A percentile compares a stretch with the other conserved stretches of the same genome.
Conservation (phyloP, 108 stramenopile genomes). For the Cyclotella baltica region DNA sequence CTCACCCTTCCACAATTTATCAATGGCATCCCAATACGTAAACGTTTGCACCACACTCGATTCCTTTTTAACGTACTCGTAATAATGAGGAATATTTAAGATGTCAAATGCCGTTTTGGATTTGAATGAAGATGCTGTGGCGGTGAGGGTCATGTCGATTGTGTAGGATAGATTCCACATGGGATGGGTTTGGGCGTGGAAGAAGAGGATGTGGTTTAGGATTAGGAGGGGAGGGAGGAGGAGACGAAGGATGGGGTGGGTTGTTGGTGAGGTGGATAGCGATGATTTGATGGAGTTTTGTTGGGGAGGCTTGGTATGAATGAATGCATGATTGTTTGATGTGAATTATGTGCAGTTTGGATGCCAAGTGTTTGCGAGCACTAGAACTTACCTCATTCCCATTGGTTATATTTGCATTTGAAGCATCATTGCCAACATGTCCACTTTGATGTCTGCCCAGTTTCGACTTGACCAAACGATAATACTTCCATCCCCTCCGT, state of each 20-base stretch:
- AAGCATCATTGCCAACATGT: too few relatives aligned
- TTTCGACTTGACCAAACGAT: background rate
- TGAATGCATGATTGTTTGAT: too few relatives aligned
- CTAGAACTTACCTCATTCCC: too few relatives aligned
- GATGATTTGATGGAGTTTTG: conserved; percentile 26
- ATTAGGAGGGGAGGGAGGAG: conserved; percentile 63
- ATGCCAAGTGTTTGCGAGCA: too few relatives aligned
- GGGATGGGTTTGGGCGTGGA: conserved; percentile 70
- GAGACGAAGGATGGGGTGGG: conserved; percentile 41
- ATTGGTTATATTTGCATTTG: too few relatives aligned
- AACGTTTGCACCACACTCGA: conserved; percentile 72
- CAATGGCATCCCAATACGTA: conserved; percentile 84
- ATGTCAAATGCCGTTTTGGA: conserved; percentile 55
- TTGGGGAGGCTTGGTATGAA: too few relatives aligned
- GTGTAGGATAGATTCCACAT: conserved; percentile 79
- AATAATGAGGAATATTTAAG: conserved; percentile 57
- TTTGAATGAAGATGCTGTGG: conserved; percentile 65
- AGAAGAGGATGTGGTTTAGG: conserved; percentile 67
- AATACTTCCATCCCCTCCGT: background rate
- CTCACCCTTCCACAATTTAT: conserved; percentile 79
- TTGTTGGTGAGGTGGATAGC: conserved; percentile 40
- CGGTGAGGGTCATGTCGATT: conserved; percentile 64
- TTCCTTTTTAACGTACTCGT: conserved; percentile 46
- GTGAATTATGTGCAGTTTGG: too few relatives aligned
- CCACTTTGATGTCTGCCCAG: too few relatives aligned